Base-by-base conservation (phyloP, 2,329 filamentous ascomycete genomes). In the Fusarium odoratissimum region DNA sequence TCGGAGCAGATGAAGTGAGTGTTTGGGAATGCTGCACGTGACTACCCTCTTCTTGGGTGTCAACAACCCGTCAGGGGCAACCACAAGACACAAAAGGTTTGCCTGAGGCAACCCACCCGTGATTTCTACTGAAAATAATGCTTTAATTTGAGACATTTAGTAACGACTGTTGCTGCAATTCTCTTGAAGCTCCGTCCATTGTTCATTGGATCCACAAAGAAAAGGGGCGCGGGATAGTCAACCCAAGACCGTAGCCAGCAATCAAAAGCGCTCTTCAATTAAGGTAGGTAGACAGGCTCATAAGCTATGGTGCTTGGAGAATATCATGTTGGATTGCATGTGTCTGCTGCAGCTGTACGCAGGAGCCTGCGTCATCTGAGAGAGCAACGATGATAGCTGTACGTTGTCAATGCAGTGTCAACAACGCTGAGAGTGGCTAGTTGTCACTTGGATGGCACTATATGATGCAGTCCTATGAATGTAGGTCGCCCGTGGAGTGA, bases 61-160 rank as follows among this genome's bases (percentile, higher is more conserved):
- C 45, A 31, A n/a, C 13, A 6, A 46, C 2, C 25, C 6, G 0
- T 16, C 17, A 16, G 13, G 13, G 28, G 45, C 21, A 48, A 31
- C 31, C 28, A 23, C 45, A 31, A 8, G 13, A 12, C 14, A 14
- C 48, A 35, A 51, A 10, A 16, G 6, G 30, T 7, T 49, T 49
- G 30, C 2, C 10, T 7, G 11, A 23, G 21, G 9, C 44, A 33
- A 10, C 11, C 7, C 3, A 8, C 5, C 21, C 21, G 6, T 31
- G 14, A 7, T 3, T 31, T n/a, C 3, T 7, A 7, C 9, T 3
- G n/a, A 12, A 31, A 14, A n/a, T 21, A 6, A 28, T 13, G 31
- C 31, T 33, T 13, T 33, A 6, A 13, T 33, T 33, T 12, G 31
- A 33, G 31, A 33, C 31, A 13, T 14, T 33, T 12, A 3, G 28